Evolutionary conservation across 257 asterid species (phyloP), one percentile per base, ranked within the genome.

Genomic region (Solanum neorickii): DNA sequence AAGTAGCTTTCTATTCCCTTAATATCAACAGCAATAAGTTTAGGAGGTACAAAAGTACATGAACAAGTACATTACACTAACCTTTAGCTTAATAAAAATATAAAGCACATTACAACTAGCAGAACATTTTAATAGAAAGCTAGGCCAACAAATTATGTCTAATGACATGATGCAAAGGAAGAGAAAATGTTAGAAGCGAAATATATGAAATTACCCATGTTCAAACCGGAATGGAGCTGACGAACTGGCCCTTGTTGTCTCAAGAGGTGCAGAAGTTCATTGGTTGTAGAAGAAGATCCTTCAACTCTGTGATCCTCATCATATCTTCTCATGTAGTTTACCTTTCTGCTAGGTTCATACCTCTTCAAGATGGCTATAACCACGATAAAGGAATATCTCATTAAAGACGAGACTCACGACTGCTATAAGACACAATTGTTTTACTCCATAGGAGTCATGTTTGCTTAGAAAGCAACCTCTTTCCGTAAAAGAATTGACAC

Each of bases 211-310:
- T 42, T 91, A 91, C 93, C 91, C 85, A 73, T 85, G 59, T 83
- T 56, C 29, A 42, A 76, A 92, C 88, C 90, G 10, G 91, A 88
- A 91, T 80, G 90, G 33, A 86, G 80, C 88, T 88, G 92, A 86
- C 87, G 80, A 69, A 65, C 73, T 84, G 92, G 87, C 62, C 94
- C 95, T 92, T 94, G 96, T 86, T 91, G 95, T 90, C 97, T 94
- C 91, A 95, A 92, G 86, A 94, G 87, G 75, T 91, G 94, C 82
- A 94, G 89, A 90, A 95, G 97, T 90, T 94, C 98, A 74, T 88
- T 87, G 35, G 92, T 92, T 60, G 94, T 87, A 18, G 94, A 91
- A 18, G 94, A 91, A 86, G 90, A 83, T 23, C 87, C n/a, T 88
- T 76, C 87, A 72, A 87, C 89, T 86, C 88, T 88, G 75, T 47